Base-by-base conservation (phyloP, 139 green algal genomes). In the Chlamydomonas urium region DNA sequence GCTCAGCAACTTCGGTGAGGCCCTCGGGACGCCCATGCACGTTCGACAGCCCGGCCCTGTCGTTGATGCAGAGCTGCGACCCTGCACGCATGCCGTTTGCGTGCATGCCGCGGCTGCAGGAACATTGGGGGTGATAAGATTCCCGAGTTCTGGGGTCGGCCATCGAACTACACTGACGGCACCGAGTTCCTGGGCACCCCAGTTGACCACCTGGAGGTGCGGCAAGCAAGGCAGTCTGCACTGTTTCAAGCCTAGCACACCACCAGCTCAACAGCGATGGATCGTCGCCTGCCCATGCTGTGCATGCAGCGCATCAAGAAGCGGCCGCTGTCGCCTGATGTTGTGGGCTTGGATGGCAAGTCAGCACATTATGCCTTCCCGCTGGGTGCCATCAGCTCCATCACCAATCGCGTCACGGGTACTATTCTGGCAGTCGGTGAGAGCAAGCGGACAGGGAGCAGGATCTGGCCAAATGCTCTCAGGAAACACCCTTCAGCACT, bases 141-240 rank as follows among this genome's bases (percentile, higher is more conserved):
- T 19, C 90, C 91, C 2, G 89, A 97, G 72, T 94, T 89, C 68
- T 97, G 83, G 78, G 92, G 89, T 73, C 90, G 88, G 66, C 85
- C 89, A 1, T 93, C 86, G 0, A 60, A 79, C 0, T 97, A 98
- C 80, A 93, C 90, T 2, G 82, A 86, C 31, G 93, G 93, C 58
- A 97, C 93, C 6, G 82, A 78, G 10, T 98, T 98, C 66, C 75
- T 98, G 38, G 93, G 93, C 24, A 97, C 93, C 1, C 93, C 93
- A 17, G 75, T 76, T 28, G 86, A 98, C 76, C 92, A 98, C 75
- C 62, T 92, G 2, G 76, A 94, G 56, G 89, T 92, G 45, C 58
- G 72, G n/a, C n/a, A n/a, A n/a, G n/a, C n/a, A n/a, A n/a, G n/a
- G n/a, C n/a, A n/a, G n/a, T n/a, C n/a, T n/a, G n/a, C n/a, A n/a